phyloP scores from a whole-genome alignment of 2,329 filamentous ascomycete genomes.

The Colletotrichum sp. region DNA sequence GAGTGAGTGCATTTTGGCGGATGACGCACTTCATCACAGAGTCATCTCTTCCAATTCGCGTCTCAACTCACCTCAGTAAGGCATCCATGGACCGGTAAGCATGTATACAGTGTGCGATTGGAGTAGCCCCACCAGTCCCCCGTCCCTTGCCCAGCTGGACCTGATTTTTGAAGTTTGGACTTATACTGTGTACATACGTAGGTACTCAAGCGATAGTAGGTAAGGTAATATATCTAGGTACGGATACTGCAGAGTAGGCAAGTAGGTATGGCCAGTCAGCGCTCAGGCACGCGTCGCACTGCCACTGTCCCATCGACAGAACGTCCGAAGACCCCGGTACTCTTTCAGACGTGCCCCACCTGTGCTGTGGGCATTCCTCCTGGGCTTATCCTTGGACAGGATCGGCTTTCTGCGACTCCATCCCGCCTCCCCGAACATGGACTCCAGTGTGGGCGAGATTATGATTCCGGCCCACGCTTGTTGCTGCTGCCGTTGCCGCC shows the following conservation, averaged over 20 bases:
- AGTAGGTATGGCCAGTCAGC: slow-evolving; percentile 3
- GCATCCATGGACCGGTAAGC: not conserved
- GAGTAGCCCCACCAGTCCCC: not conserved
- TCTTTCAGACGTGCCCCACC: not conserved
- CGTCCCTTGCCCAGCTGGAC: not conserved
- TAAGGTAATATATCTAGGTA: too few species aligned
- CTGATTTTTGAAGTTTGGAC: not conserved
- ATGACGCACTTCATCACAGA: not conserved
- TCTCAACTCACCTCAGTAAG: not conserved
- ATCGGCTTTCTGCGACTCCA: not conserved
- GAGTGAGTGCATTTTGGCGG: not conserved
- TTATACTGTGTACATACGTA: not conserved
- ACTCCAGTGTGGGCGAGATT: not conserved
- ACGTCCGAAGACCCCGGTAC: not conserved
- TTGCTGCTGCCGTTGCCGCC: not conserved
- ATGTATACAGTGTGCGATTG: not conserved
- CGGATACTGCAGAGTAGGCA: not conserved
- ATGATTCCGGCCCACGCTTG: not conserved
- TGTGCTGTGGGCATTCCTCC: not conserved
- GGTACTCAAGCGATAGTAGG: too few species aligned
- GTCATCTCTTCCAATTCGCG: not conserved
- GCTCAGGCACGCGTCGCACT: not conserved
- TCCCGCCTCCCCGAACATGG: not conserved
- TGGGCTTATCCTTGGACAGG: not conserved
- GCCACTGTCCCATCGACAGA: not conserved